Conservation (phyloP, 306 rosid genomes). For the Trichosanthes cucumerina region DNA sequence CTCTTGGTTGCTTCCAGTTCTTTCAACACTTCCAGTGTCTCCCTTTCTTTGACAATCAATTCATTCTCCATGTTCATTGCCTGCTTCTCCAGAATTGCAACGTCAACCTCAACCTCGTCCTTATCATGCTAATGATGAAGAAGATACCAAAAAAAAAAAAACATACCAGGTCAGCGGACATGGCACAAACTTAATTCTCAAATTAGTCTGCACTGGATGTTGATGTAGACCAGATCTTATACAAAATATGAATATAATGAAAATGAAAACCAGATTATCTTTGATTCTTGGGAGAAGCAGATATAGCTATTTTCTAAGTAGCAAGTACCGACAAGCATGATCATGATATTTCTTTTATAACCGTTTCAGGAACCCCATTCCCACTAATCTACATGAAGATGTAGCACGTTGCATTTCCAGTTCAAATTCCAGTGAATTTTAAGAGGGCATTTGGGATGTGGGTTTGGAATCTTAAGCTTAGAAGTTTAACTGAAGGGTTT, state of each 20-base stretch:
- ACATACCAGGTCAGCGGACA: neutral
- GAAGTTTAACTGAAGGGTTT: neutral
- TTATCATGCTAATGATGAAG: constrained; percentile 16
- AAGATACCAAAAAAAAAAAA: neutral
- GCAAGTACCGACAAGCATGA: neutral
- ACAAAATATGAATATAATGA: neutral
- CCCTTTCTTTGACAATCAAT: constrained; percentile 41
- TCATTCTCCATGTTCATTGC: constrained; percentile 35
- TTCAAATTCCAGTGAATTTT: neutral
- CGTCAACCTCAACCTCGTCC: constrained; percentile 23
- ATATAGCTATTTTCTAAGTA: neutral
- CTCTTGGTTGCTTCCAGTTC: constrained; percentile 40
- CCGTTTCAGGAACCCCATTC: neutral
- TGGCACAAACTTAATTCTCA: neutral
- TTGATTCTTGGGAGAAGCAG: neutral
- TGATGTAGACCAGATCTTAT: neutral
- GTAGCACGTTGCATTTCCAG: neutral
- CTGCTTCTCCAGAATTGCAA: constrained; percentile 30
- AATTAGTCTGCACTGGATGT: neutral
- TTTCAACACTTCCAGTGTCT: constrained; percentile 40
- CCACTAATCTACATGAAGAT: neutral
- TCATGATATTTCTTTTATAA: neutral
- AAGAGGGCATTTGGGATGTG: neutral
- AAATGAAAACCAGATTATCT: neutral
- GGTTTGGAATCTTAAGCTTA: neutral